These are phyloP conservation scores for Wickerhamomyces mucosus DNA, from an alignment of 805 yeast genomes.

Conservation along the genomic window DNA sequence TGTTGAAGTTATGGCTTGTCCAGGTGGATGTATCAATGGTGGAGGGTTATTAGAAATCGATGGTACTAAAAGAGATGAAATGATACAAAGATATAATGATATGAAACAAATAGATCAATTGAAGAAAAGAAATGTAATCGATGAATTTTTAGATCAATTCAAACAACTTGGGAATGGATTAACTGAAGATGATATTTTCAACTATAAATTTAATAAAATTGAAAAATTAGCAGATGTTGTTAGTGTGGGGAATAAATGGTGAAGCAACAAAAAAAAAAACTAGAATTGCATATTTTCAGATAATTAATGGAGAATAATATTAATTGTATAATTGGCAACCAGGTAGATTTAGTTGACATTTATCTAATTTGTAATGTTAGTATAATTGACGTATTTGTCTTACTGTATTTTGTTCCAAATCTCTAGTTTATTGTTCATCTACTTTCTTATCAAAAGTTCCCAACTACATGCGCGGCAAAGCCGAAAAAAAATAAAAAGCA, in stretches of 20 bases:
- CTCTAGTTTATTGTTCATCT: too few species aligned
- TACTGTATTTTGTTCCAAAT: too few species aligned
- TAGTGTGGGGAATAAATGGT: constrained; percentile 51
- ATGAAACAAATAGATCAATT: constrained; percentile 20
- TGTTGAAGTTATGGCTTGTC: constrained; percentile 97
- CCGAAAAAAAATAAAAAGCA: too few species aligned
- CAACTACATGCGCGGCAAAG: too few species aligned
- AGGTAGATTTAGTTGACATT: too few species aligned
- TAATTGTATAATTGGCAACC: background rate
- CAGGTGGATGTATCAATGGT: constrained; percentile 95
- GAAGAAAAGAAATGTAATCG: constrained; percentile 20
- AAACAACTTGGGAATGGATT: constrained; percentile 21
- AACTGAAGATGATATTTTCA: constrained; percentile 27
- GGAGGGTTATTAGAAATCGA: constrained; percentile 54
- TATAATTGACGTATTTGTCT: too few species aligned
- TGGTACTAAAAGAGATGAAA: constrained; percentile 14
- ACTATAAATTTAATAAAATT: constrained; percentile 39
- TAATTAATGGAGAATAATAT: background rate
- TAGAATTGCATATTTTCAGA: too few species aligned
- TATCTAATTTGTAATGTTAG: too few species aligned
- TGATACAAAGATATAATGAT: constrained; percentile 24
- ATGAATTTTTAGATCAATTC: constrained; percentile 28
- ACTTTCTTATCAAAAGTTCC: too few species aligned
- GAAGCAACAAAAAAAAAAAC: background rate
- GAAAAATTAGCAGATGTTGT: constrained; percentile 43